A percentile compares a stretch with the other conserved stretches of the same genome.
These are phyloP conservation scores for Thinopyrum elongatum DNA, from an alignment of 176 grass and related monocot genomes.

Conservation along the genomic window DNA sequence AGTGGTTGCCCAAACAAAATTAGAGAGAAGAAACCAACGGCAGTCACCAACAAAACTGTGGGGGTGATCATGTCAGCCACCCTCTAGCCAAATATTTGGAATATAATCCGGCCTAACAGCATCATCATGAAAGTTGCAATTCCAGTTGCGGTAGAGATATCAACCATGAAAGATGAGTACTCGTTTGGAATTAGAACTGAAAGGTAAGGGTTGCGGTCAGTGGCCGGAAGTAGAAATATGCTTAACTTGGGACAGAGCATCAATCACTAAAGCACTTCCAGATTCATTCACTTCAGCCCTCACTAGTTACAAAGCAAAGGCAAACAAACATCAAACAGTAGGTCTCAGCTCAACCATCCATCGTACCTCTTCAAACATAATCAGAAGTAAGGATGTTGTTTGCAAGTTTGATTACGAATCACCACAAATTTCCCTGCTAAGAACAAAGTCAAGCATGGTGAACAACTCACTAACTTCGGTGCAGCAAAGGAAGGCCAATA, in stretches of 20 bases:
- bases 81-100: conserved; percentile 78
- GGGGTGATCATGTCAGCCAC: conserved; percentile 82
- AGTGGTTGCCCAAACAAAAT: conserved; percentile 75
- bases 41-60: conserved; percentile 73
- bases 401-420: too few relatives aligned
- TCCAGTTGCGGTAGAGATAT: conserved; percentile 82
- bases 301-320: conserved; percentile 41
- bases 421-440: too few relatives aligned
- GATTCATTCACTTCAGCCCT: conserved; percentile 80
- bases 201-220: too few relatives aligned
- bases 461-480: too few relatives aligned
- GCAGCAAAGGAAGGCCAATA: too few relatives aligned
- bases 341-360: too few relatives aligned
- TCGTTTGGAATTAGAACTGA: conserved; percentile 32
- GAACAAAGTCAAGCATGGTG: too few relatives aligned
- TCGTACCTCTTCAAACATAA: too few relatives aligned
- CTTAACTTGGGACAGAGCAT: conserved; percentile 73
- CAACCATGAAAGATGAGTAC: conserved; percentile 89
- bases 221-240: conserved; percentile 47
- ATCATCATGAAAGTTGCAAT: conserved; percentile 94
- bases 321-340: background rate
- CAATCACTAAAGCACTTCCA: conserved; percentile 53
- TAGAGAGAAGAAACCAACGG: conserved; percentile 80
- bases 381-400: too few relatives aligned
- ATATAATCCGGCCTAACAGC: conserved; percentile 61